Percentiles rank a stretch among this genome's conserved stretches.
These are phyloP conservation scores for Colletotrichum truncatum DNA, from an alignment of 2,329 filamentous ascomycete genomes.

Conservation along the genomic window DNA sequence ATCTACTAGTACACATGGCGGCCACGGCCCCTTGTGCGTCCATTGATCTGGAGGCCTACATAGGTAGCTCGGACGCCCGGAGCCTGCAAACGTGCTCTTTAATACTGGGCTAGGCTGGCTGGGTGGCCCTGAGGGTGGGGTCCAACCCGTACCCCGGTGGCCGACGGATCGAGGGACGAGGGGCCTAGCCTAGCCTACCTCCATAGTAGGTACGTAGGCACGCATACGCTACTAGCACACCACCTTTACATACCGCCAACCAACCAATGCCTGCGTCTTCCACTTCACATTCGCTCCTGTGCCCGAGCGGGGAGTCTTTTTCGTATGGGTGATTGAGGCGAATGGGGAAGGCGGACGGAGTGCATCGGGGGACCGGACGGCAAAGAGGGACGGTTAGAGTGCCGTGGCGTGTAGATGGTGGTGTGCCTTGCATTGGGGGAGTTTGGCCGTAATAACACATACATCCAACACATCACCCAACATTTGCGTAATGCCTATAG, in stretches of 20 bases:
- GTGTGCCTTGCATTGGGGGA: slow-evolving; percentile 2
- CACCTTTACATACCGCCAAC: neutral
- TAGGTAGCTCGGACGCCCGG: slow-evolving; percentile 6
- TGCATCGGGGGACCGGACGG: slow-evolving; percentile 23
- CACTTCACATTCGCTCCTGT: neutral
- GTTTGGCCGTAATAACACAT: neutral
- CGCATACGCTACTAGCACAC: no score
- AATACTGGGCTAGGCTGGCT: neutral
- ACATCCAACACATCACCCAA: neutral
- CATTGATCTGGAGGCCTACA: slow-evolving; percentile 1
- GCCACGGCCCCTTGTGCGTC: neutral
- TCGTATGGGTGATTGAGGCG: neutral
- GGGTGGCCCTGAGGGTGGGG: neutral
- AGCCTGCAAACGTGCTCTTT: neutral
- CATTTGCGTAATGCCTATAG: neutral
- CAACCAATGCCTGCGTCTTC: neutral
- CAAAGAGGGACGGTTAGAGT: neutral
- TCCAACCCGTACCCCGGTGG: neutral
- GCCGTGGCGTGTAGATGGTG: neutral
- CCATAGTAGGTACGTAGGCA: no score
- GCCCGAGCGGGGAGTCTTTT: slow-evolving; percentile 1
- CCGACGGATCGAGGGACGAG: neutral
- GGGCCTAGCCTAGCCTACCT: neutral
- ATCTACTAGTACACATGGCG: neutral
- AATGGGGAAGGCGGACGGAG: slow-evolving; percentile 19